Conservation (phyloP, 805 yeast genomes). For the Saccharomycopsis fermentans region DNA sequence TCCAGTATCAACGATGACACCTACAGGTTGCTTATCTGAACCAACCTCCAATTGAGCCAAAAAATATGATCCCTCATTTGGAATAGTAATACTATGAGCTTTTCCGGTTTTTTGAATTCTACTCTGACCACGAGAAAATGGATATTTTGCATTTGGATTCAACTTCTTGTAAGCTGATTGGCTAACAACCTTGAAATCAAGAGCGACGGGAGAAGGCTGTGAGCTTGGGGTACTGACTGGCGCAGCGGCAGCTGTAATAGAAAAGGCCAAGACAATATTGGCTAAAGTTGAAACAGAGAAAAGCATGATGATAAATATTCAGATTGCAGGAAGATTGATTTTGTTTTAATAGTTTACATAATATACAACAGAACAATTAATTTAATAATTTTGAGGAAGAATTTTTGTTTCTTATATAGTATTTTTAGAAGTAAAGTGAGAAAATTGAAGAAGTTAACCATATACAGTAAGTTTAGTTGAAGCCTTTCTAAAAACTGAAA, state of each 20-base stretch:
- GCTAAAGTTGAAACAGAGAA: neutral
- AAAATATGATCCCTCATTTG: conserved; percentile 13
- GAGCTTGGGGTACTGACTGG: conserved; percentile 1
- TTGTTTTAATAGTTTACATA: too few relatives aligned
- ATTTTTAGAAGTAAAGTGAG: too few relatives aligned
- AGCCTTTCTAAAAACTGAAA: too few relatives aligned
- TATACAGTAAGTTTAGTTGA: too few relatives aligned
- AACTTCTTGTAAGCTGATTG: conserved; percentile 1
- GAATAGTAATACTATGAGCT: conserved; percentile 10
- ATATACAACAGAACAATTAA: too few relatives aligned
- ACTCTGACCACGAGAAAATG: conserved; percentile 6
- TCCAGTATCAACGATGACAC: conserved; percentile 25
- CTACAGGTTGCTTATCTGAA: conserved; percentile 20
- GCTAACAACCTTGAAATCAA: conserved; percentile 9
- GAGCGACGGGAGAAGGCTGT: conserved; percentile 3
- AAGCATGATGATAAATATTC: neutral
- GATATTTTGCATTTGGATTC: neutral
- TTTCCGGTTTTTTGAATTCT: neutral
- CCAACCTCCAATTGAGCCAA: conserved; percentile 20
- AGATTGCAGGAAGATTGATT: too few relatives aligned
- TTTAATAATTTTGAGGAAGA: neutral
- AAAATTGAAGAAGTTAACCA: too few relatives aligned
- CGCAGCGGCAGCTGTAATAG: conserved; percentile 2
- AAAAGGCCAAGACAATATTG: neutral
- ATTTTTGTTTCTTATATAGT: neutral